These are phyloP conservation scores for Delitschia confertaspora DNA, from an alignment of 495 filamentous ascomycete species.

Conservation along the genomic window DNA sequence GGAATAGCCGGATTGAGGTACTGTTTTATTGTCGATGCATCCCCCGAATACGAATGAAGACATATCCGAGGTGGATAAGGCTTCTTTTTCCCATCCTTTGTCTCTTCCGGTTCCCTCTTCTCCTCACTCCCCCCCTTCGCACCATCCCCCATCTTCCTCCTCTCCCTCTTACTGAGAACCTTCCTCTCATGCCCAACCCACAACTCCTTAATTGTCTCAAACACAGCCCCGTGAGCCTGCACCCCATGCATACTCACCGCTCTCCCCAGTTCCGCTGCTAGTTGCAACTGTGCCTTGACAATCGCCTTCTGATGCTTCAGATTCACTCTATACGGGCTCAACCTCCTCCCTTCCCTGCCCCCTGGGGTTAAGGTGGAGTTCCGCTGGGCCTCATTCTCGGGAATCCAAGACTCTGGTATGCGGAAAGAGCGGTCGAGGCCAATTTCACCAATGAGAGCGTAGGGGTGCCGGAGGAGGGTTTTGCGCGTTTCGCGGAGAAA, in stretches of 20 bases:
- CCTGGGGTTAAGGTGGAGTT: constrained; percentile 62
- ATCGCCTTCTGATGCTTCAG: constrained; percentile 69
- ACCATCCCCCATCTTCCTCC: constrained; percentile 34
- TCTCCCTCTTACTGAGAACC: constrained; percentile 55
- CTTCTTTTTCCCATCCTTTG: constrained; percentile 29
- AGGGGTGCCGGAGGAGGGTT: constrained; percentile 54
- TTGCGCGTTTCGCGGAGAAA: constrained; percentile 56
- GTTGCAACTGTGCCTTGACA: constrained; percentile 68
- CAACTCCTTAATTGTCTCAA: constrained; percentile 61
- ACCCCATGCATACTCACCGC: constrained; percentile 87
- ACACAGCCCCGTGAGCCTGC: constrained; percentile 74
- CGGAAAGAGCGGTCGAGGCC: constrained; percentile 82
- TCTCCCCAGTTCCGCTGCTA: constrained; percentile 73
- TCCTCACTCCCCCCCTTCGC: constrained; percentile 3
- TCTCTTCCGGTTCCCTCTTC: constrained; percentile 1
- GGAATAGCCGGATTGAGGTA: constrained; percentile 70
- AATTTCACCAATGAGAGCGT: constrained; percentile 77
- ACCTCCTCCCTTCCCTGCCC: constrained; percentile 64
- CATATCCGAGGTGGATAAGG: constrained; percentile 87
- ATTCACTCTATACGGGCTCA: constrained; percentile 67
- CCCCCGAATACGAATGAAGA: constrained; percentile 85
- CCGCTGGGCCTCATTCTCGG: constrained; percentile 37
- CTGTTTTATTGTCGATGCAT: constrained; percentile 64
- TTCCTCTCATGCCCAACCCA: constrained; percentile 79
- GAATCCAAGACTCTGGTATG: constrained; percentile 57